Percentiles rank a stretch among this genome's conserved stretches.
Evolutionary conservation across 148 eudicot genomes (phyloP).

Genomic region (Rhododendron griersonianum): DNA sequence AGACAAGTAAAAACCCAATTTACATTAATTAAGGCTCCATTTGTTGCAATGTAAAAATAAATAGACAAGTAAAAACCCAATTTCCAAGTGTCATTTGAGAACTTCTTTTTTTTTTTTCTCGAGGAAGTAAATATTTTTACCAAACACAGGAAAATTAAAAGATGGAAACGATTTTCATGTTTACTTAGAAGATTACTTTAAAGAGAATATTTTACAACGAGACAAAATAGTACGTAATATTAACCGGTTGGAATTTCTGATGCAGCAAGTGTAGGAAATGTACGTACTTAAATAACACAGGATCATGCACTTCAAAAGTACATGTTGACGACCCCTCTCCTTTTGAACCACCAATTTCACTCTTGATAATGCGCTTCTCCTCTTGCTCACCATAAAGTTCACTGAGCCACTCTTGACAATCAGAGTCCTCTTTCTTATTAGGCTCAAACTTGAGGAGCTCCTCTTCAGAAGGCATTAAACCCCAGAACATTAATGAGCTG

Average conservation of each 20-base stretch:
- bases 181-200: too few species aligned
- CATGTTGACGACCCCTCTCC: constrained; percentile 69
- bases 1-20: constrained; percentile 39
- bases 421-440: constrained; percentile 54
- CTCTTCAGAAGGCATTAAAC: constrained; percentile 69
- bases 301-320: constrained; percentile 71
- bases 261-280: background rate
- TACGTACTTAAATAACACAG: constrained; percentile 36
- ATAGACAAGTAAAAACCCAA: constrained; percentile 35
- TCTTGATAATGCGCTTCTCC: constrained; percentile 25
- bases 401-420: constrained; percentile 76
- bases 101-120: too few species aligned
- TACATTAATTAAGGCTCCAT: background rate
- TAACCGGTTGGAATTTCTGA: background rate
- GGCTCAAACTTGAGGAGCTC: constrained; percentile 76
- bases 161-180: too few species aligned
- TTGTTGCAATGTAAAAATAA: constrained; percentile 22
- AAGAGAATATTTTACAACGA: too few species aligned
- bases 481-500: constrained; percentile 69
- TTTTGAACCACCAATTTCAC: constrained; percentile 68
- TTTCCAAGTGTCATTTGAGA: too few species aligned
- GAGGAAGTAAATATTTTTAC: background rate
- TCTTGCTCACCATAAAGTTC: constrained; percentile 79
- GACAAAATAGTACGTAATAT: background rate
- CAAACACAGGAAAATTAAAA: background rate